Base-by-base conservation (phyloP, 176 grass and related monocot genomes). In the Puccinellia tenuiflora region DNA sequence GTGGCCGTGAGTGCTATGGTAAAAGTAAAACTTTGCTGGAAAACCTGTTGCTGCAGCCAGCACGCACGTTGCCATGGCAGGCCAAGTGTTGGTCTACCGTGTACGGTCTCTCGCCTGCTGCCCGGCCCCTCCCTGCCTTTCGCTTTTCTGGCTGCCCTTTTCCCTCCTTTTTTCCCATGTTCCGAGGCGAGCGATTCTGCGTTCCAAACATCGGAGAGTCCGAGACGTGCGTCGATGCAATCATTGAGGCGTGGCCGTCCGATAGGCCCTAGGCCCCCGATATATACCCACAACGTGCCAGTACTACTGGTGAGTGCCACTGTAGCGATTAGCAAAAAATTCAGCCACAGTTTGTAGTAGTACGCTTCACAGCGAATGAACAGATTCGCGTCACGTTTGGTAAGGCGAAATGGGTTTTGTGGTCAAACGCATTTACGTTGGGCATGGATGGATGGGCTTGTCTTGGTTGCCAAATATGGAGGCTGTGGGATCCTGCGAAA, bases 101-200 rank as follows among this genome's bases (percentile, higher is more conserved):
- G n/a, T n/a, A n/a, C n/a, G n/a, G n/a, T n/a, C n/a, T 62, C 81
- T 74, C 30, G 55, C 55, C 22, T 1, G 48, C 33, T 66, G 13
- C 57, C 69, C 8, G 54, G 66, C 66, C 2, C 33, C 60, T 78
- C 3, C 33, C 60, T 78, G 2, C 33, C 34, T 78, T 85, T 68
- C n/a, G 47, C 62, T 85, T 85, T 78, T 39, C 62, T 68, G 48
- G 24, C 66, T 39, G 9, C 38, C 38, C 38, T 39, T 42, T 42
- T 42, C 40, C 39, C 9, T 10, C 21, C 50, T 54, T 12, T 70
- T 84, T 70, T 59, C 63, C 48, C 74, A 29, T 16, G 73, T 17
- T 22, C 48, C 83, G 25, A 85, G 81, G 28, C 67, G 9, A 30
- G 66, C 52, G 59, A 57, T 56, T 33, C 80, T 42, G 68, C 37